A percentile compares a stretch with the other conserved stretches of the same genome.
These are phyloP conservation scores for Microsporum canis DNA, from an alignment of 2,329 filamentous ascomycete genomes.

Conservation along the genomic window DNA sequence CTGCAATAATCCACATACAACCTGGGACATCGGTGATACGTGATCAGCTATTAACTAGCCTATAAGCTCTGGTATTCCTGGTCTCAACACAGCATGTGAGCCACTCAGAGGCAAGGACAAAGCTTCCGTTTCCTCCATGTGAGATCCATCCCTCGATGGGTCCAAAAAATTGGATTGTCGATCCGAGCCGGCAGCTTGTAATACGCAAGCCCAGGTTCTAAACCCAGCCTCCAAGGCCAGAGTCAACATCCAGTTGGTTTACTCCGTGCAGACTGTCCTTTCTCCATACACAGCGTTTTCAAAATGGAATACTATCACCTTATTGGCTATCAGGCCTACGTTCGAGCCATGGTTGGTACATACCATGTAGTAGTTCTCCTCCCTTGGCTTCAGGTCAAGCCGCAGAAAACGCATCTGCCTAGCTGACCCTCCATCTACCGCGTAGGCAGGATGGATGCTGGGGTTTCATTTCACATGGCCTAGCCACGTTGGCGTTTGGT, in stretches of 20 bases:
- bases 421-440: neutral
- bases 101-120: neutral
- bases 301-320: neutral
- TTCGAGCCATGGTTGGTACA: neutral
- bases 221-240: neutral
- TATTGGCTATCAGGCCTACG: neutral
- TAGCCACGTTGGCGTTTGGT: neutral
- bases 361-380: neutral
- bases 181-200: neutral
- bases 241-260: neutral
- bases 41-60: neutral
- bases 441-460: neutral
- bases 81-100: neutral
- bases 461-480: slow-evolving; percentile 2
- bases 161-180: neutral
- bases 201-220: neutral
- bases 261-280: neutral
- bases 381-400: neutral
- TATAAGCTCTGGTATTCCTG: neutral
- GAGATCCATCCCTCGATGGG: neutral
- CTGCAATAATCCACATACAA: neutral
- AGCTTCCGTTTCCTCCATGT: neutral
- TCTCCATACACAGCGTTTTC: neutral
- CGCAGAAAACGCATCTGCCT: neutral
- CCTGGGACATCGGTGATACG: neutral